Evolutionary conservation across 2,329 filamentous ascomycete genomes (phyloP).

Genomic region (Arthrobotrys iridis): DNA sequence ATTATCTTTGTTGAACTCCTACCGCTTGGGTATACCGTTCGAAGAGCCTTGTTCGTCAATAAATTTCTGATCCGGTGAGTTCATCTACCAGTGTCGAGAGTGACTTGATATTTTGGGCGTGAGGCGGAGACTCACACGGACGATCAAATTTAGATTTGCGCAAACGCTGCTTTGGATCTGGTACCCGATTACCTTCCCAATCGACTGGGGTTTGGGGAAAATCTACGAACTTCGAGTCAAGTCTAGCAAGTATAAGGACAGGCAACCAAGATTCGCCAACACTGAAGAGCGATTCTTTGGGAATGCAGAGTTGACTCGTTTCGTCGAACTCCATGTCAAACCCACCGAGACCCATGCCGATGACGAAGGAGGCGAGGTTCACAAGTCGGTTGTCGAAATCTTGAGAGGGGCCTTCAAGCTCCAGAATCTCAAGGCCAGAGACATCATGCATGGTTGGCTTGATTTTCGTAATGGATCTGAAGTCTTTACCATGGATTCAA

Average conservation of each 20-base stretch:
- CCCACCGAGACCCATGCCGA: not conserved
- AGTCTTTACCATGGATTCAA: constrained; percentile 21
- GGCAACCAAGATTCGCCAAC: constrained; percentile 13
- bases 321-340: constrained; percentile 37
- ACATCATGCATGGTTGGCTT: constrained; percentile 26
- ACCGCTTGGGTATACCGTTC: constrained; percentile 39
- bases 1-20: constrained; percentile 46
- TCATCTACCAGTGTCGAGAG: not conserved
- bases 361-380: constrained; percentile 25
- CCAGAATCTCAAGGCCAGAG: constrained; percentile 8
- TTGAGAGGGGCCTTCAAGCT: constrained; percentile 36
- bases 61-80: constrained; percentile 39
- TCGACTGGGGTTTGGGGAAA: constrained; percentile 16
- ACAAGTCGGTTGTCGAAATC: constrained; percentile 34
- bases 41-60: constrained; percentile 35
- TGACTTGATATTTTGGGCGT: not conserved
- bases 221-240: constrained; percentile 9
- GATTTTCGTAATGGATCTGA: constrained; percentile 7
- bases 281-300: constrained; percentile 45
- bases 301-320: constrained; percentile 35
- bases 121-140: not conserved
- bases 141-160: constrained; percentile 19
- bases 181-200: constrained; percentile 39
- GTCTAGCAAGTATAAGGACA: not conserved
- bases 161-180: constrained; percentile 24